Percentiles rank a stretch among this genome's conserved stretches.
phyloP scores from a whole-genome alignment of 1,284 basidiomycete genomes.

The Papiliotrema fonsecae region DNA sequence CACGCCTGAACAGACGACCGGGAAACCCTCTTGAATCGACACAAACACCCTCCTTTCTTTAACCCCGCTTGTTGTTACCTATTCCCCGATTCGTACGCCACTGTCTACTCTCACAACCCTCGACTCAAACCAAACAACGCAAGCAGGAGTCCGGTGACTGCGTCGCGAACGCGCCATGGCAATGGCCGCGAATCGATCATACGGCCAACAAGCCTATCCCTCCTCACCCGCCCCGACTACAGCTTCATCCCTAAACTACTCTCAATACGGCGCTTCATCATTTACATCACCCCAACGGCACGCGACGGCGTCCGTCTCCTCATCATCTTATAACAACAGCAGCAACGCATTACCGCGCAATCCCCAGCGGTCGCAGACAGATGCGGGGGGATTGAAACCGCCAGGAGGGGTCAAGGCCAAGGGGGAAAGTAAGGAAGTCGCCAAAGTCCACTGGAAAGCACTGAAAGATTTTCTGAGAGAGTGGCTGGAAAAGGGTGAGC shows the following conservation, averaged over 20 bases:
- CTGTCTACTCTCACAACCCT: no score
- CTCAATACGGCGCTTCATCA: conserved; percentile 27
- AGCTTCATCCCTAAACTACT: conserved; percentile 32
- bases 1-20: no score
- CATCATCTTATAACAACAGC: no score
- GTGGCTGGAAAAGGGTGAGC: conserved; percentile 45
- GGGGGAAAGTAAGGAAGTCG: conserved; percentile 39
- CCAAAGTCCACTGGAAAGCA: conserved; percentile 45
- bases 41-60: no score
- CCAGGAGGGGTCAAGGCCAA: conserved; percentile 12
- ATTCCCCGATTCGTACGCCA: no score
- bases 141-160: no score
- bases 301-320: not conserved
- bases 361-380: conserved; percentile 2
- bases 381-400: conserved; percentile 3
- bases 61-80: no score
- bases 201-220: conserved; percentile 16
- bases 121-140: no score
- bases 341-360: conserved; percentile 3
- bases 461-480: conserved; percentile 40
- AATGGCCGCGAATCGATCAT: conserved; percentile 20
- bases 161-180: conserved; percentile 18
- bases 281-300: conserved; percentile 15
- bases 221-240: conserved; percentile 27
- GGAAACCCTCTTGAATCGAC: no score